Percentiles rank a stretch among this genome's conserved stretches.
Conservation (phyloP, 345 rosid genomes). For the Turnera subulata region DNA sequence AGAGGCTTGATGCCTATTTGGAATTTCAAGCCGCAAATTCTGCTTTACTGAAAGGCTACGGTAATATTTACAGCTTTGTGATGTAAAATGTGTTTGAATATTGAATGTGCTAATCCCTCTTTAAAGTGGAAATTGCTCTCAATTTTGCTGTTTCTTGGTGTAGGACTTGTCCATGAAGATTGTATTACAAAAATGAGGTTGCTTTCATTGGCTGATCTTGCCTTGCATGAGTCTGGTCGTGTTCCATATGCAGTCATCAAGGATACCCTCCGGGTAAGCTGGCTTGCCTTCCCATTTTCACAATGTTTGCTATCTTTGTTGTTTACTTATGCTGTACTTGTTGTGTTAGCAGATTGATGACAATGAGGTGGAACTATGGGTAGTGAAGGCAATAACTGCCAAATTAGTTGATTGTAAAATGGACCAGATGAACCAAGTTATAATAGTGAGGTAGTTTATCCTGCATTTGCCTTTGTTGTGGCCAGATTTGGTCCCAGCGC, state of each 20-base stretch:
- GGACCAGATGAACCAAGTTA: slow-evolving; percentile 88
- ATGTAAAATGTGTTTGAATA: not conserved
- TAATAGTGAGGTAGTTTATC: slow-evolving; percentile 59
- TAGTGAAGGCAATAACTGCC: slow-evolving; percentile 79
- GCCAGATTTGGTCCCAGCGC: not conserved
- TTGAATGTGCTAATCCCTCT: not conserved
- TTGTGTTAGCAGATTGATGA: slow-evolving; percentile 50
- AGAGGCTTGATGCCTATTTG: slow-evolving; percentile 67
- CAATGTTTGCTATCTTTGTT: slow-evolving; percentile 3
- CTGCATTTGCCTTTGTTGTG: not conserved
- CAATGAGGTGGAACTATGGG: slow-evolving; percentile 84
- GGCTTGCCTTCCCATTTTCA: slow-evolving; percentile 2
- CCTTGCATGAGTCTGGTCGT: slow-evolving; percentile 62
- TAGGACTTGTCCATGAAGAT: slow-evolving; percentile 86
- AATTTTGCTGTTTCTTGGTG: slow-evolving; percentile 7
- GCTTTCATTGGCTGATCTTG: slow-evolving; percentile 78
- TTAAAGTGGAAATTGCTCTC: not conserved
- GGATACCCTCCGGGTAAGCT: slow-evolving; percentile 62
- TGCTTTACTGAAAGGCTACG: slow-evolving; percentile 59
- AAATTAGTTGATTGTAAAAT: slow-evolving; percentile 78
- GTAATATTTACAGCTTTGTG: slow-evolving; percentile 28
- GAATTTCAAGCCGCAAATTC: slow-evolving; percentile 79
- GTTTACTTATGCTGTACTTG: slow-evolving; percentile 6
- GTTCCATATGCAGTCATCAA: slow-evolving; percentile 63
- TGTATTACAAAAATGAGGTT: slow-evolving; percentile 82